Base-by-base conservation (phyloP, 1,284 basidiomycete genomes). In the Sporisorium reilianum region DNA sequence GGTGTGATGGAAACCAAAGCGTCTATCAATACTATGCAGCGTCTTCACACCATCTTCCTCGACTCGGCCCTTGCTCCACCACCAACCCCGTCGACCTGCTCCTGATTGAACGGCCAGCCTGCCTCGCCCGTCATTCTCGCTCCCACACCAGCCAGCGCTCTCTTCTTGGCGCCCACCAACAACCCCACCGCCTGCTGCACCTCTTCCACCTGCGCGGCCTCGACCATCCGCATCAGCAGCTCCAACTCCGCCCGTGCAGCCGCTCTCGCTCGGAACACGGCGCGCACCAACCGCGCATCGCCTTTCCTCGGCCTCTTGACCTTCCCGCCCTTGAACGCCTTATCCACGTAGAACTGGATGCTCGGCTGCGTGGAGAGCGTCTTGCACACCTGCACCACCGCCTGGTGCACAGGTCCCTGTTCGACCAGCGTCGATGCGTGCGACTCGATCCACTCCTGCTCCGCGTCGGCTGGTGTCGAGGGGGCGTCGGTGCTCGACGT, bases 271-370 rank as follows among this genome's bases (percentile, higher is more conserved):
- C 40, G 30, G 8, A 61, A 25, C 20, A 75, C 34, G 0, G 67
- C 61, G 5, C 30, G n/a, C 32, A 75, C 10, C 44, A 75, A 38
- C 8, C 51, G 4, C 18, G 11, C 32, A 18, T 65, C 41, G 4
- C 53, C 22, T 23, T 41, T 25, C 0, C 16, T 12, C n/a, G 72
- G 59, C 12, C 66, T 52, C 11, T 28, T 51, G 5, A 25, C 40
- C 12, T 25, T 44, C 9, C n/a, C 28, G 6, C 3, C 30, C 16
- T 18, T 48, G 5, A 75, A 70, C 5, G 64, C 64, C 3, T 30
- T 22, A 30, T 69, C 55, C 14, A 75, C 72, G 30, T 50, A 75
- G 32, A 56, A 68, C 25, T 70, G 72, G 20, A 75, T 75, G 38
- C 72, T 75, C 18, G 72, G 72, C 38, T 64, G 57, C 9, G 54